Evolutionary conservation across 495 filamentous ascomycete species (phyloP), one percentile per base, ranked within the genome.

Genomic region (Astrothelium macrocarpum): DNA sequence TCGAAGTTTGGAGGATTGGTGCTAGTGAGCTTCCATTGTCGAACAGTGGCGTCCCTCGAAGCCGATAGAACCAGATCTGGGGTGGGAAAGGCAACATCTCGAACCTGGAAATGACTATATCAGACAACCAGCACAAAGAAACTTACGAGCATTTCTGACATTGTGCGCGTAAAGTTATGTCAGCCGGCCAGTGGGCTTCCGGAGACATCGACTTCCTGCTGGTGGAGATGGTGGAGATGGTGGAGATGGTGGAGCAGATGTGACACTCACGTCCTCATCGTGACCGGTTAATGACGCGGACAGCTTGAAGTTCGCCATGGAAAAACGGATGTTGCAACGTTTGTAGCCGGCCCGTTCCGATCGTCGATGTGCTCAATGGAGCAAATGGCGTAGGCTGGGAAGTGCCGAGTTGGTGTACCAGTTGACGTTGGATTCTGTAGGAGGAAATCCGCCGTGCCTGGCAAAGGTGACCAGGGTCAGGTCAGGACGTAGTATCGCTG

Each of bases 31-130:
- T 85, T 90, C 95, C 95, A 99, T 53, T 90, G 73, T 36, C 91
- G 86, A 43, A 96, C 92, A 2, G 91, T 96, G 62, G 85, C 85
- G 80, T 97, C 95, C 74, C 95, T 83, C 61, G 93, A 96, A 25
- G 90, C 89, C 14, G 94, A 95, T 63, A 95, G 73, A 32, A 96
- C 77, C 59, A 84, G 76, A 66, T 88, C 84, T 62, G 88, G 78
- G 56, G 80, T 78, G 18, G 92, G 90, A 71, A 94, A 97, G 72
- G 78, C 79, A 66, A 99, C 90, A 66, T 83, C 85, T 66, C 94
- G 90, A 71, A 99, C 94, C 94, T 98, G 69, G 65, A 62, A 26
- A 56, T 16, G 49, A 56, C 49, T 56, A 28, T 9, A 56, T 56
- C 49, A 56, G 49, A 56, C 29, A 4, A 56, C 25, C 49, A 56